Evolutionary conservation across 768 basidiomycete species (phyloP).

Genomic region (Coprinopsis marcescibilis): DNA sequence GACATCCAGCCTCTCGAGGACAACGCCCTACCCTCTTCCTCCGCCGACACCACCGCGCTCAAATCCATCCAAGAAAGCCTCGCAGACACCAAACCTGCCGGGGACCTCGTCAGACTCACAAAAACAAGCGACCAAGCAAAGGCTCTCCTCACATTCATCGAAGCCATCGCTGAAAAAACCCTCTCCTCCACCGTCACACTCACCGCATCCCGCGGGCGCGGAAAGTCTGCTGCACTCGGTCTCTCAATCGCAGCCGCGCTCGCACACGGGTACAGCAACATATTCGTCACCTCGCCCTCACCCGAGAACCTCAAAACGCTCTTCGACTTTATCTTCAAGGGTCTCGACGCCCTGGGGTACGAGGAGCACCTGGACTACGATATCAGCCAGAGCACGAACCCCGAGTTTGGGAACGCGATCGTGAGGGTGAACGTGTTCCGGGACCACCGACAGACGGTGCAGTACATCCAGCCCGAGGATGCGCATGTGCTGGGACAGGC

Average conservation of each 20-base stretch:
- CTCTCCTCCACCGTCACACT: conserved; percentile 92
- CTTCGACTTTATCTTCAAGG: conserved; percentile 98
- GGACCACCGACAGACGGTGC: conserved; percentile 81
- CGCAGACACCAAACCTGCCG: conserved; percentile 78
- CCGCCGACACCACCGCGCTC: conserved; percentile 39
- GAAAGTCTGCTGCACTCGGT: conserved; percentile 96
- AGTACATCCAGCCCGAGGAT: conserved; percentile 99
- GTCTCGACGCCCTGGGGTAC: conserved; percentile 88
- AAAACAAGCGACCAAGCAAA: conserved; percentile 94
- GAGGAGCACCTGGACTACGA: conserved; percentile 99
- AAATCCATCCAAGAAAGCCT: conserved; percentile 73
- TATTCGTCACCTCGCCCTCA: conserved; percentile 95
- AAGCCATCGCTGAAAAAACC: conserved; percentile 90
- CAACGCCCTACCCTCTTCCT: conserved; percentile 15
- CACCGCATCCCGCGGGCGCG: conserved; percentile 91
- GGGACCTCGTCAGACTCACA: conserved; percentile 83
- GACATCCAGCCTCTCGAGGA: conserved; percentile 71
- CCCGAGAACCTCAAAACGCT: conserved; percentile 97
- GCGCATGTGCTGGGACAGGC: conserved; percentile 97
- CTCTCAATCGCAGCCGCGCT: conserved; percentile 90
- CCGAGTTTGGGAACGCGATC: conserved; percentile 91
- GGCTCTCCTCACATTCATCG: conserved; percentile 90
- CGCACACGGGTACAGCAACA: conserved; percentile 92
- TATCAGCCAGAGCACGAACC: conserved; percentile 90
- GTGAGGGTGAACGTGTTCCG: conserved; percentile 93